phyloP scores from a whole-genome alignment of 1,139 yeast species.

The Waltiozyma sp. region DNA sequence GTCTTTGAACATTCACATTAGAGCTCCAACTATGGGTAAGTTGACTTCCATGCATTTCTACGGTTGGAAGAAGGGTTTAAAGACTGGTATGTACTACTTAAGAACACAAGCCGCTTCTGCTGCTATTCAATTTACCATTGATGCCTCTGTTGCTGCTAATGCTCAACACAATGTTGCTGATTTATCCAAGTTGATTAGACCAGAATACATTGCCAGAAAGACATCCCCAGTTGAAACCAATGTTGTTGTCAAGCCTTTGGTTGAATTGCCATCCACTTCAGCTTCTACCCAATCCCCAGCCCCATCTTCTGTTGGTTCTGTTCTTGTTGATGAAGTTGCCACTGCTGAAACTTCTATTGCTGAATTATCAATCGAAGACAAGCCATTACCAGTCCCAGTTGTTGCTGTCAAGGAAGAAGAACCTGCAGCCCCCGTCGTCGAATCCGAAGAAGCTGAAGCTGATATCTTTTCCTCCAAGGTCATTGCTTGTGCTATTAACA shows the following conservation, averaged over 20 bases:
- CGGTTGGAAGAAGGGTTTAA: constrained; percentile 94
- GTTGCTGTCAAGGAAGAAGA: constrained; percentile 12
- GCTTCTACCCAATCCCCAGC: constrained; percentile 4
- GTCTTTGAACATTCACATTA: constrained; percentile 76
- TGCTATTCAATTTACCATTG: constrained; percentile 88
- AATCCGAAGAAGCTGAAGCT: constrained; percentile 26
- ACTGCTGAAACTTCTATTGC: constrained; percentile 22
- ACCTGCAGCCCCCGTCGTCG: constrained; percentile 14
- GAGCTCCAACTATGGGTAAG: constrained; percentile 85
- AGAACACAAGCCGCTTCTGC: constrained; percentile 93
- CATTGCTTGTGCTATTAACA: constrained; percentile 91
- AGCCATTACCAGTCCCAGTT: constrained; percentile 14
- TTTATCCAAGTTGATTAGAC: constrained; percentile 44
- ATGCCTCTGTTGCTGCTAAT: constrained; percentile 29
- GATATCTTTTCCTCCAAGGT: constrained; percentile 91
- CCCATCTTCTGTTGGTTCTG: constrained; percentile 15
- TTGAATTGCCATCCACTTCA: constrained; percentile 14
- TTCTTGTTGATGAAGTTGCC: constrained; percentile 15
- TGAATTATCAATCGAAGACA: constrained; percentile 21
- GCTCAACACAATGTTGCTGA: constrained; percentile 46
- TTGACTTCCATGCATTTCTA: constrained; percentile 96
- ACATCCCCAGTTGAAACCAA: constrained; percentile 11
- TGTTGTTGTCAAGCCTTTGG: neutral
- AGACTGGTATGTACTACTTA: constrained; percentile 96
- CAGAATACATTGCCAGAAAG: constrained; percentile 33